Base-by-base conservation (phyloP, 305 asterid species). In the Withania somnifera region DNA sequence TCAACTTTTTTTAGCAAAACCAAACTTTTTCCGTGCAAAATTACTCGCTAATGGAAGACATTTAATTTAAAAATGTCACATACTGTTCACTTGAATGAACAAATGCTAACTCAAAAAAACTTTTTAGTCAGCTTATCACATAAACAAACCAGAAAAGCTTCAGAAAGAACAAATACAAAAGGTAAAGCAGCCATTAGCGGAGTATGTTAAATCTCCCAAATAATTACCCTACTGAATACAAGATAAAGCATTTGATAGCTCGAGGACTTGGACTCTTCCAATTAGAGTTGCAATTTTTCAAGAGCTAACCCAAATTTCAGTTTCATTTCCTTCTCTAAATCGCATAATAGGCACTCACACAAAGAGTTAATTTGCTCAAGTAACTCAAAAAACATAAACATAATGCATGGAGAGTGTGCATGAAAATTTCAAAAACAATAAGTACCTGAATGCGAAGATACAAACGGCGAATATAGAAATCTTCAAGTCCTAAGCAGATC, bases 401-500 rank as follows among this genome's bases (percentile, higher is more conserved):
- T 15, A 45, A 47, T 15, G 79, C 40, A 71, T 45, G 13, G 7
- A 71, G 42, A 47, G 19, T 13, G 38, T 68, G 22, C 54, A 47
- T 3, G n/a, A 22, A n/a, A n/a, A n/a, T n/a, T n/a, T n/a, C n/a
- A n/a, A n/a, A n/a, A n/a, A n/a, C n/a, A n/a, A n/a, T n/a, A 68
- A 7, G 54, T 82, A 96, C 98, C 99, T 95, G 99, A 89, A 95
- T 91, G 53, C 99, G 91, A 78, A 89, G 90, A 90, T 95, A 95
- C 90, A 97, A 86, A 75, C 99, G 87, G 66, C 99, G 96, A 84
- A 88, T 87, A 79, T 97, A 97, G 94, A 95, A 95, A 90, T 97
- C 99, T 91, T 97, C 99, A 85, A 95, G 93, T 69, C 99, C 99
- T 91, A 97, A 89, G 87, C 97, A 95, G 94, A 95, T 97, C 91